phyloP scores from a whole-genome alignment of 768 basidiomycete species.

The Arthromyces matolae region DNA sequence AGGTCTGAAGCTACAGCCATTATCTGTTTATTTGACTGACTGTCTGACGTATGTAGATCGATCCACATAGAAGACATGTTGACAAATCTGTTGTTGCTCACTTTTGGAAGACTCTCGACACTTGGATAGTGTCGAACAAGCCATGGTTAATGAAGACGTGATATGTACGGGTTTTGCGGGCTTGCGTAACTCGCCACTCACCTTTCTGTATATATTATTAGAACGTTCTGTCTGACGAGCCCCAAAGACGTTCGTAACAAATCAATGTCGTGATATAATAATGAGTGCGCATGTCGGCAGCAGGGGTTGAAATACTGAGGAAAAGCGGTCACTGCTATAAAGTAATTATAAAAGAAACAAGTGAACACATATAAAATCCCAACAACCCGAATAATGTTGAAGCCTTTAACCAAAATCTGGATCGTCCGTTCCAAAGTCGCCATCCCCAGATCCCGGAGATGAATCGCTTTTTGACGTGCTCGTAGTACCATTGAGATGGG shows the following conservation, averaged over 20 bases:
- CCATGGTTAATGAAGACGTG: constrained; percentile 57
- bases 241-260: too few relatives aligned
- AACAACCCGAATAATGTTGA: too few relatives aligned
- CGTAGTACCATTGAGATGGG: constrained; percentile 22
- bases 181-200: too few relatives aligned
- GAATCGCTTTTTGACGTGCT: constrained; percentile 9
- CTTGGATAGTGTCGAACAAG: constrained; percentile 79
- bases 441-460: constrained; percentile 1
- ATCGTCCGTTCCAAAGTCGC: constrained; percentile 9
- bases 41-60: constrained; percentile 69
- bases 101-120: constrained; percentile 92
- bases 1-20: constrained; percentile 35
- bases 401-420: constrained; percentile 17
- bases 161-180: too few relatives aligned
- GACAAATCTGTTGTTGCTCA: constrained; percentile 94
- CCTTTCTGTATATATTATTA: too few relatives aligned
- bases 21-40: neutral
- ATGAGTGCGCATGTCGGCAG: too few relatives aligned
- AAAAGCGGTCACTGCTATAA: too few relatives aligned
- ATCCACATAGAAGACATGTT: constrained; percentile 82
- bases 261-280: too few relatives aligned
- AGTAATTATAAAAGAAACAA: too few relatives aligned
- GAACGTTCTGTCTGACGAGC: too few relatives aligned
- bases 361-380: too few relatives aligned
- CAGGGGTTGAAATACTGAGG: too few relatives aligned